Base-by-base conservation (phyloP, 2,329 filamentous ascomycete genomes). In the Diaporthe citri region DNA sequence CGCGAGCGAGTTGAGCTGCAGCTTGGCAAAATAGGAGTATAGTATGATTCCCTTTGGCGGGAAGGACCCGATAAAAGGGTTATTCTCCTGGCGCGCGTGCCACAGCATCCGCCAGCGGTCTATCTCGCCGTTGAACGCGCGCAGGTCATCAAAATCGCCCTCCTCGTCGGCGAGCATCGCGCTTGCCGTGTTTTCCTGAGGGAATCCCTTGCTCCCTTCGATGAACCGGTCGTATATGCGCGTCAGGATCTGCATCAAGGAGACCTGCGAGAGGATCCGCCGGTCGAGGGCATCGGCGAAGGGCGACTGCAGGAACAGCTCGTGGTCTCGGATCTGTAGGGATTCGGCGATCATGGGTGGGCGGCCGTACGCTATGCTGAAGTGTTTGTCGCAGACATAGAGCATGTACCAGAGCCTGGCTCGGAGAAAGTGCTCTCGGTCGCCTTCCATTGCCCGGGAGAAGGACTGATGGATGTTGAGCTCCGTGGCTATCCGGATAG, bases 1-100 rank as follows among this genome's bases (percentile, higher is more conserved):
- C 28, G 85, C 75, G 25, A 78, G 85, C 36, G 91, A 78, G 74
- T 83, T 84, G 64, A 85, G 78, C 73, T 85, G 83, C n/a, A 85
- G 77, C 74, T 84, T 83, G 36, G 82, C 83, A 73, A 83, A 83
- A 71, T 82, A 78, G 55, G 78, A 75, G 74, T 83, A 75, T 31
- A 77, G 69, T 25, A 76, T 73, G 5, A 81, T 79, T 10, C 81
- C 90, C 90, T 3, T 85, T 80, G 3, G 85, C 84, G 71, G 85
- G 77, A 81, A 82, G 4, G 77, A 79, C 20, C 81, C 80, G 48
- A 83, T 82, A 74, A 78, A 81, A 4, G 46, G 67, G 74, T 79
- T 82, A 6, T 72, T 71, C 39, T 71, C 72, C 72, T 79, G 78
- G 12, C 80, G 77, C 9, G 77, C 43, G 46, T 84, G 82, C 84